Evolutionary conservation across 805 yeast genomes (phyloP), one percentile per base, ranked within the genome.

Genomic region (Monosporozyma solicola): DNA sequence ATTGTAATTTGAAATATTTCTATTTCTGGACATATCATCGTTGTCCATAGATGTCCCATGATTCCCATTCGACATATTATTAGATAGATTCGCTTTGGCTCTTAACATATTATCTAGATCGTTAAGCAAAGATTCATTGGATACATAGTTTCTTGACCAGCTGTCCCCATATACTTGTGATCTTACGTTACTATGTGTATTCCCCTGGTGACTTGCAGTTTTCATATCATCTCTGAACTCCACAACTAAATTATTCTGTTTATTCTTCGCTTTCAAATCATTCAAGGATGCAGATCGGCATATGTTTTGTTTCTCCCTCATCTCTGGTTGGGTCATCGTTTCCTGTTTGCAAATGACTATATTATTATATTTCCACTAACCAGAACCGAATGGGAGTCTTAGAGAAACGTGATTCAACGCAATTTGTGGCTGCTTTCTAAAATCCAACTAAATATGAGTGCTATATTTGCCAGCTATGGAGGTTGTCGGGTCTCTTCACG

Each of bases 61-160:
- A 35, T 9, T 2, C 53, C 56, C 48, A 58, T 47, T 25, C 33
- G 39, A 29, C 33, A 39, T 29, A n/a, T 41, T 25, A 32, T 20
- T 39, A 2, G 45, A 35, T n/a, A 48, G 11, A 32, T 57, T 61
- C 43, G 64, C 51, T 49, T 64, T 66, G 15, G 57, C 58, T 41
- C 61, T 54, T 20, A 66, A 48, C 37, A 61, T 56, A 41, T 55
- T 55, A 47, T 65, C 67, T 31, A 65, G 51, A 50, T 65, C 68
- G 5, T 55, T 52, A 5, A 63, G 41, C 15, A 61, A 48, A 15
- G 51, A 46, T 33, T 61, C 61, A 22, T 57, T 58, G 3, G 46
- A 43, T 11, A 24, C 16, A 10, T 43, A 29, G 5, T 43, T 43
- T 13, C 53, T 50, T 6, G 48, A 16, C 11, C 43, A 47, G 15